phyloP scores from a whole-genome alignment of 805 yeast species.

The Yarrowia hollandica region DNA sequence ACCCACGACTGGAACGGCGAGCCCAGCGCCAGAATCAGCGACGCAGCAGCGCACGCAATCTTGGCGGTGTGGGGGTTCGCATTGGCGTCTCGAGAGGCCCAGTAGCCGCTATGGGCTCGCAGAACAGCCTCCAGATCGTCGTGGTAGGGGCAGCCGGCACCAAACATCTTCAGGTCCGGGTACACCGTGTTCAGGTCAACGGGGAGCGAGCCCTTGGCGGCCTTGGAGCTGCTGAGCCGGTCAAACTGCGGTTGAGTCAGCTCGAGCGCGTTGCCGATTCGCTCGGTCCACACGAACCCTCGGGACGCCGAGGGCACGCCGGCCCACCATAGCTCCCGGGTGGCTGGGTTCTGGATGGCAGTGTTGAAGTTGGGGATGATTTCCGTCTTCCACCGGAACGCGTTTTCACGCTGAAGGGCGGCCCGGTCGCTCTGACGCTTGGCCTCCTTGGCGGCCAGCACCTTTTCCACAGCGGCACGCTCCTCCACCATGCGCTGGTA shows the following conservation, averaged over 20 bases:
- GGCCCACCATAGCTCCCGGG: constrained; percentile 62
- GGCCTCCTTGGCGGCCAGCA: constrained; percentile 30
- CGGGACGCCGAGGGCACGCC: constrained; percentile 54
- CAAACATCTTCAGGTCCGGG: constrained; percentile 46
- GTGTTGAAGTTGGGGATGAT: constrained; percentile 45
- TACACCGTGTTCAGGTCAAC: constrained; percentile 47
- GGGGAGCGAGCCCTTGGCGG: constrained; percentile 45
- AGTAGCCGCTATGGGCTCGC: constrained; percentile 39
- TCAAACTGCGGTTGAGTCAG: constrained; percentile 50
- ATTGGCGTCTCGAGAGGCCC: constrained; percentile 35
- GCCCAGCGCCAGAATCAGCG: constrained; percentile 45
- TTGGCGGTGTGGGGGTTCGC: constrained; percentile 43
- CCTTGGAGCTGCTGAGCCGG: constrained; percentile 42
- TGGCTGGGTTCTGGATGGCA: constrained; percentile 44
- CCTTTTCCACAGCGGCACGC: constrained; percentile 45
- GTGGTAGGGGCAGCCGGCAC: constrained; percentile 40
- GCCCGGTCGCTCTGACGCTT: constrained; percentile 31
- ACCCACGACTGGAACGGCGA: constrained; percentile 44
- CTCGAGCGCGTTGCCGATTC: constrained; percentile 50
- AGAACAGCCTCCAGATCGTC: constrained; percentile 43
- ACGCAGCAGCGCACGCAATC: constrained; percentile 46
- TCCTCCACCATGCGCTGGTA: constrained; percentile 39
- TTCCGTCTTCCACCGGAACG: constrained; percentile 45
- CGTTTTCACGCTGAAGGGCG: constrained; percentile 38
- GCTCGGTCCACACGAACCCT: constrained; percentile 52